Percentiles rank a stretch among this genome's conserved stretches.
Conservation (phyloP, 2,329 filamentous ascomycete species). For the Neonectria hederae region DNA sequence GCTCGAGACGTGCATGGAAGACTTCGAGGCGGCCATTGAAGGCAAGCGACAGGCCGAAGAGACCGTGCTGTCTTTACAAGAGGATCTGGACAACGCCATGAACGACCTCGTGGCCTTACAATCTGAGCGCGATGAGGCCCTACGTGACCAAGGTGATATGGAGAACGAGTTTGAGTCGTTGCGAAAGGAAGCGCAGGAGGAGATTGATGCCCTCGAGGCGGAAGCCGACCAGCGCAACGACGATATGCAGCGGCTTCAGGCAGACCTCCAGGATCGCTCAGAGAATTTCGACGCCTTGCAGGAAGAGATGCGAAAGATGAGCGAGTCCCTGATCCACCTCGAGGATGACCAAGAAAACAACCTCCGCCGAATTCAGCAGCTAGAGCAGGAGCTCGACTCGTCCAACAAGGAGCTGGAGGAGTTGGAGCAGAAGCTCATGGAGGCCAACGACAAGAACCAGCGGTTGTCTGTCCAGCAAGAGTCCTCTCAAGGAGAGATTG, state of each 20-base stretch:
- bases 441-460: constrained; percentile 88
- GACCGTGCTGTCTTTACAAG: constrained; percentile 71
- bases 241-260: constrained; percentile 74
- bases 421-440: constrained; percentile 83
- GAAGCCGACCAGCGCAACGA: constrained; percentile 78
- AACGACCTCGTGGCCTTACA: constrained; percentile 83
- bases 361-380: constrained; percentile 78
- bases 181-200: constrained; percentile 70
- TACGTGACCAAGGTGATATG: constrained; percentile 70
- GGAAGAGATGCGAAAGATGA: constrained; percentile 91
- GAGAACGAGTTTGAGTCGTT: constrained; percentile 70
- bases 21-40: constrained; percentile 78
- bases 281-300: constrained; percentile 94
- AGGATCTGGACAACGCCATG: constrained; percentile 81
- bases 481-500: constrained; percentile 90
- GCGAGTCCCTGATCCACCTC: constrained; percentile 83
- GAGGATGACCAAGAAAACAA: constrained; percentile 91
- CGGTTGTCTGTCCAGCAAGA: constrained; percentile 91
- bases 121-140: constrained; percentile 84
- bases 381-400: constrained; percentile 84
- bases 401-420: constrained; percentile 88
- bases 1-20: constrained; percentile 79
- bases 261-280: constrained; percentile 77
- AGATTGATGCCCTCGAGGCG: constrained; percentile 72
- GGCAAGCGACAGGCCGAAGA: constrained; percentile 70